Evolutionary conservation across 495 filamentous ascomycete species (phyloP).

Genomic region (Penicillium goetzii): DNA sequence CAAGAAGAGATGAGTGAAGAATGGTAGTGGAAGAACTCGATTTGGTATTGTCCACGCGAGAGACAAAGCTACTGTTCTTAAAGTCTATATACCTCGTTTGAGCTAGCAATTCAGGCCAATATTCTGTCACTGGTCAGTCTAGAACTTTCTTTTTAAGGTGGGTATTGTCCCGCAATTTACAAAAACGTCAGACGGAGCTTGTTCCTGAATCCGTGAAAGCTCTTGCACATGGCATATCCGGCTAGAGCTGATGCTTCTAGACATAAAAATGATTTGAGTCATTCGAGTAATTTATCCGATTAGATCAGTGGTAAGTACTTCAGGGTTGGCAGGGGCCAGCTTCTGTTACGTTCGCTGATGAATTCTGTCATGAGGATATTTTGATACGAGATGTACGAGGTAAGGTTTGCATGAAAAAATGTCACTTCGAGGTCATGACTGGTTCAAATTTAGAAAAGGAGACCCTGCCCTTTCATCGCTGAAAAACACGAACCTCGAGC

Average conservation of each 20-base stretch:
- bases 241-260: background rate
- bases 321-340: background rate
- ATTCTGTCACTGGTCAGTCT: constrained; percentile 7
- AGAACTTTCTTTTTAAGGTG: constrained; percentile 16
- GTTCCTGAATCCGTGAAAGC: constrained; percentile 11
- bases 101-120: constrained; percentile 13
- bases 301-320: background rate
- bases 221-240: constrained; percentile 8
- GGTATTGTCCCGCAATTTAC: constrained; percentile 10
- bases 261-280: background rate
- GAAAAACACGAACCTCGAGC: constrained; percentile 1
- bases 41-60: background rate
- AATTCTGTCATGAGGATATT: background rate
- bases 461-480: constrained; percentile 10
- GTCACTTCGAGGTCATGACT: background rate
- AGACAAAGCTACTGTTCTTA: constrained; percentile 14
- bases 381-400: background rate
- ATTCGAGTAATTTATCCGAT: background rate
- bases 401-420: background rate
- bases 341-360: background rate
- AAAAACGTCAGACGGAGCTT: constrained; percentile 10
- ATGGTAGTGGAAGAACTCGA: constrained; percentile 6
- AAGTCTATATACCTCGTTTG: constrained; percentile 20
- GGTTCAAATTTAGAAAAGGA: constrained; percentile 7
- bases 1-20: constrained; percentile 5